Base-by-base conservation (phyloP, 1,284 basidiomycete species). In the Leccinum griseonigrum region DNA sequence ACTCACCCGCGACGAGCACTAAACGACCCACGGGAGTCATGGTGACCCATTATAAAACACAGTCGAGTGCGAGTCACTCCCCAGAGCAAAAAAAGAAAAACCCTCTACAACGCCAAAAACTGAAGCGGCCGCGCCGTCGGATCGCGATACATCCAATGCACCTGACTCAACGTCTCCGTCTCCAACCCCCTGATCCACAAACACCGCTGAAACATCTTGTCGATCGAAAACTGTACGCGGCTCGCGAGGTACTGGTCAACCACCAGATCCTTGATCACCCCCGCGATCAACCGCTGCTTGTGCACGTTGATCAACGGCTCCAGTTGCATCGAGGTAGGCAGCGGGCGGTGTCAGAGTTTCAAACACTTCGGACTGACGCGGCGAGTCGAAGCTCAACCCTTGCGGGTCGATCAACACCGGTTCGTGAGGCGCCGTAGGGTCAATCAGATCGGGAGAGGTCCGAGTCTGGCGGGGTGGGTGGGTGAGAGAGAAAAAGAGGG, bases 281-380 rank as follows among this genome's bases (percentile, higher is more conserved):
- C 82, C 5, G 93, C 91, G 59, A 92, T 89, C 65, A 87, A 76
- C 31, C 93, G 85, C 71, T 94, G 91, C 75, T 95, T 94, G 75
- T 94, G 91, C 3, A 95, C 86, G 72, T 94, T 95, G 76, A 95
- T 90, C 60, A 95, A 77, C 2, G 92, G 92, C 65, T 92, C 89
- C n/a, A 95, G 82, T 64, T 87, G 84, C 78, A 93, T 86, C n/a
- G 81, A 82, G 0, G 83, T 71, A 0, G 91, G 91, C 11, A 94
- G 82, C 2, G 88, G 83, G 22, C 22, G 22, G 22, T 3, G 85
- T 80, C 3, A 94, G 81, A 14, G 85, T 79, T 1, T 83, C 80
- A 73, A 94, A 94, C 13, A 92, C 87, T 65, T 91, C 88, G 0
- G 91, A 89, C 67, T 88, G 87, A 26, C 85, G 82, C 2, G 85